Conservation (phyloP, 257 asterid species). For the Avicennia marina region DNA sequence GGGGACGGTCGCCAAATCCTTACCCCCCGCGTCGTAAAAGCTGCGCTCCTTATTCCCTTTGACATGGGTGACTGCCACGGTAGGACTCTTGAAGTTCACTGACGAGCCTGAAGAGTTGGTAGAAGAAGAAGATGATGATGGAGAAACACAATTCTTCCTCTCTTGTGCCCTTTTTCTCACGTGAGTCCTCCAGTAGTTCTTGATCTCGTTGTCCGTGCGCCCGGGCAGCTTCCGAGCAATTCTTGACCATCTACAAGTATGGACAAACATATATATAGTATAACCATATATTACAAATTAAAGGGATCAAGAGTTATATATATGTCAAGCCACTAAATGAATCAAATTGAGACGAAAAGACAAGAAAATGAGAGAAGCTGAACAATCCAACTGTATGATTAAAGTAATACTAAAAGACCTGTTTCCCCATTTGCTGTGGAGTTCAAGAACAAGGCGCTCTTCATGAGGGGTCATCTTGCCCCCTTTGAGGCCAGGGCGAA, state of each 20-base stretch:
- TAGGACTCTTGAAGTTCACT: constrained; percentile 17
- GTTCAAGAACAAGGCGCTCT: constrained; percentile 69
- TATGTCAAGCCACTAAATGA: no score
- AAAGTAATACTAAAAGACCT: constrained; percentile 27
- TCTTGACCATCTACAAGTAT: constrained; percentile 71
- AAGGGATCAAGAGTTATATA: not conserved
- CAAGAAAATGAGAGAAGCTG: not conserved
- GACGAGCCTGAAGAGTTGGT: constrained; percentile 47
- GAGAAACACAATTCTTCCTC: constrained; percentile 31
- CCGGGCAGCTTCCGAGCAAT: constrained; percentile 89
- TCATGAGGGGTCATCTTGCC: constrained; percentile 84
- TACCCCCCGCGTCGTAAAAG: constrained; percentile 68
- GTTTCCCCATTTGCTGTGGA: constrained; percentile 86
- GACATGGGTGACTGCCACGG: constrained; percentile 14
- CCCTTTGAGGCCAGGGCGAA: constrained; percentile 77
- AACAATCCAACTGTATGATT: not conserved
- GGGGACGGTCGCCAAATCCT: not conserved
- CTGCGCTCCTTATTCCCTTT: constrained; percentile 31
- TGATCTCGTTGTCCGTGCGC: constrained; percentile 91
- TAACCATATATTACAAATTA: not conserved
- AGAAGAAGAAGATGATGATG: constrained; percentile 31
- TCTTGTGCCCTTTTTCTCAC: constrained; percentile 87
- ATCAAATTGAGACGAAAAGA: not conserved
- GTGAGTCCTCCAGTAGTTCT: constrained; percentile 91
- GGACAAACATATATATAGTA: no score